Conservation (phyloP, 208 protist genomes). For the Leishmania lainsoni region DNA sequence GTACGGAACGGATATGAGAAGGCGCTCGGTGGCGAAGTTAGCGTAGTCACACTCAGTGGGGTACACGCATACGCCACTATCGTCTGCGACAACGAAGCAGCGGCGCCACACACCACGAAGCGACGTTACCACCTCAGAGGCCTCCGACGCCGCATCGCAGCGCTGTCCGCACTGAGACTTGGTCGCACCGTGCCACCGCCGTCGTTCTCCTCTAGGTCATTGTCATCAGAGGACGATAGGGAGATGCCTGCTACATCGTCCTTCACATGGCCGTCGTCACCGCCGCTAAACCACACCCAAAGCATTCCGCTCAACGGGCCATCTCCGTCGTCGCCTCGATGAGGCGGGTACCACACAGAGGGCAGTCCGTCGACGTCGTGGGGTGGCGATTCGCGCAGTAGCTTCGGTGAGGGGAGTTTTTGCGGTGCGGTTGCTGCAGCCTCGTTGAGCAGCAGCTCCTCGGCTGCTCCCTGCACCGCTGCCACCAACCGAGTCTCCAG, state of each 20-base stretch:
- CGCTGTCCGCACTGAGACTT: background rate
- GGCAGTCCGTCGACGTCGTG: slow-evolving; percentile 22
- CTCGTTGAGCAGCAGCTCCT: background rate
- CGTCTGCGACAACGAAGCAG: slow-evolving; percentile 54
- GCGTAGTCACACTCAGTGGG: slow-evolving; percentile 43
- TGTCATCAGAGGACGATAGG: background rate
- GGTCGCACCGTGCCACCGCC: background rate
- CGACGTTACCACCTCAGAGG: background rate
- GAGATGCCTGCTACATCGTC: background rate
- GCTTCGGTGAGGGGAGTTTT: background rate
- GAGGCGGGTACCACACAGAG: slow-evolving; percentile 24
- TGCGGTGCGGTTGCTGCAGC: background rate
- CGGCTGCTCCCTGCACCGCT: slow-evolving; percentile 1
- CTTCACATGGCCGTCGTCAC: background rate
- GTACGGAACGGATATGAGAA: slow-evolving; percentile 44
- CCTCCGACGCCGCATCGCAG: background rate
- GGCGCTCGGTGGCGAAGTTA: slow-evolving; percentile 35
- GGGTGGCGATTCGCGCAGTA: slow-evolving; percentile 16
- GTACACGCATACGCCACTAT: slow-evolving; percentile 39
- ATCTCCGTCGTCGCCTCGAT: slow-evolving; percentile 8
- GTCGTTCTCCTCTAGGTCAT: background rate
- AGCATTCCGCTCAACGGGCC: slow-evolving; percentile 15
- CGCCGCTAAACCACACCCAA: slow-evolving; percentile 25
- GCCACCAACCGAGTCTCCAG: background rate
- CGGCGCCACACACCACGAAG: slow-evolving; percentile 22